These are phyloP conservation scores for Lecanicillium sp. DNA, from an alignment of 2,329 filamentous ascomycete genomes.

Conservation along the genomic window DNA sequence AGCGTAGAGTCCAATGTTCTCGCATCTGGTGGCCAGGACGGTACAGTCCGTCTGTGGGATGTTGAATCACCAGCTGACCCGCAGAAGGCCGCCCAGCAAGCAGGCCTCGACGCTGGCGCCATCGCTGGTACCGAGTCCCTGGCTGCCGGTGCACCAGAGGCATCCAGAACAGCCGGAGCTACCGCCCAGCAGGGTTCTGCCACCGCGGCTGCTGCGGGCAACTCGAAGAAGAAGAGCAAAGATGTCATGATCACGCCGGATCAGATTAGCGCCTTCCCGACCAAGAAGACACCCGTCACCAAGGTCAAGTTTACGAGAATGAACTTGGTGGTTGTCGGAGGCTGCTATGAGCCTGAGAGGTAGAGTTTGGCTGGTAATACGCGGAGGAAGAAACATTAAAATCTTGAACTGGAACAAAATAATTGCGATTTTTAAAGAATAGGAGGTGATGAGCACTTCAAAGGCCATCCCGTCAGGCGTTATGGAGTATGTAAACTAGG, in stretches of 20 bases:
- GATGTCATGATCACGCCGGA: conserved; percentile 87
- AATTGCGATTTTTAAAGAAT: no score
- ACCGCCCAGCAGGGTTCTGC: conserved; percentile 24
- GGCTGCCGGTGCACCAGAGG: conserved; percentile 3
- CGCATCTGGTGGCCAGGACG: conserved; percentile 84
- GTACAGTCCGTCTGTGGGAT: conserved; percentile 92
- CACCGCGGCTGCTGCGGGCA: conserved; percentile 24
- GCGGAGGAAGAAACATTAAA: no score
- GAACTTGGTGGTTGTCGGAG: conserved; percentile 86
- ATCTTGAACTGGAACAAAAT: no score
- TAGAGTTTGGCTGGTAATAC: conserved; percentile 26
- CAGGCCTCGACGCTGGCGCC: conserved; percentile 36
- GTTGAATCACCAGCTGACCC: conserved; percentile 66
- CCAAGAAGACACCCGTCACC: conserved; percentile 92
- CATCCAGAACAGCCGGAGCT: neutral
- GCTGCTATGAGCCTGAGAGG: conserved; percentile 56
- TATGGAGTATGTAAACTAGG: conserved; percentile 6
- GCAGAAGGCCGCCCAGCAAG: conserved; percentile 47
- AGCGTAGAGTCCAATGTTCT: conserved; percentile 88
- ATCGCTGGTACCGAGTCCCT: conserved; percentile 32
- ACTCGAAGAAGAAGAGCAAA: conserved; percentile 72
- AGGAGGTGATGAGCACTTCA: no score
- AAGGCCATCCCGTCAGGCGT: neutral
- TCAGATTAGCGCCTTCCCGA: conserved; percentile 90
- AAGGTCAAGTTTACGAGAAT: conserved; percentile 91